Evolutionary conservation across 495 filamentous ascomycete genomes (phyloP).

Genomic region (Bacidia rubella): DNA sequence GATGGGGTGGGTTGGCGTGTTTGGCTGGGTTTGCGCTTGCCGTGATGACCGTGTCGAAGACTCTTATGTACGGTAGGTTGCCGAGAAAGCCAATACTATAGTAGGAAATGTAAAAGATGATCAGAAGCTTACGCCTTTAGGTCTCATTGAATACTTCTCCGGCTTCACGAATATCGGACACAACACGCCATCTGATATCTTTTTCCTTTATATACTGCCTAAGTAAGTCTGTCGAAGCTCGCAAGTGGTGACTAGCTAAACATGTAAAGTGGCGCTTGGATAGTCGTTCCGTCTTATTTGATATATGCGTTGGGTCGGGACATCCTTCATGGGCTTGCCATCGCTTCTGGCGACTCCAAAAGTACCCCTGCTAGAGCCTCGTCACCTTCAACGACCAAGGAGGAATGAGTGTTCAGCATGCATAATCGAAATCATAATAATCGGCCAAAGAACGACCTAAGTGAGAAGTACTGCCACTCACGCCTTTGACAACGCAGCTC

Average conservation of each 20-base stretch:
- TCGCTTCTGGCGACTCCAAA: constrained; percentile 22
- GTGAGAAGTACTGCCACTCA: no score
- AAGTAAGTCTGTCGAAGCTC: constrained; percentile 46
- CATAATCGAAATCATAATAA: no score
- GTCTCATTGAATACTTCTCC: constrained; percentile 64
- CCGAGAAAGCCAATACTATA: background rate
- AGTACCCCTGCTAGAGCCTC: constrained; percentile 10
- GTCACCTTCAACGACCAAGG: constrained; percentile 8
- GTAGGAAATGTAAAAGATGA: no score
- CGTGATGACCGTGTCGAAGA: constrained; percentile 80
- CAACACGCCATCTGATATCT: constrained; percentile 42
- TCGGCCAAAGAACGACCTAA: no score
- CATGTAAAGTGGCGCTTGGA: constrained; percentile 55
- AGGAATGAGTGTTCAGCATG: constrained; percentile 1
- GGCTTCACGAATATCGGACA: constrained; percentile 71
- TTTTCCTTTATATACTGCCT: constrained; percentile 63
- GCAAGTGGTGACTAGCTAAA: background rate
- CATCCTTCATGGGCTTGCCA: constrained; percentile 53
- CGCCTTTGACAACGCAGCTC: no score
- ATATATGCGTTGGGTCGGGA: constrained; percentile 55
- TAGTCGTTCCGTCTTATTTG: constrained; percentile 59
- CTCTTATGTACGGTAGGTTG: constrained; percentile 66
- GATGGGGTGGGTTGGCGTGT: constrained; percentile 35
- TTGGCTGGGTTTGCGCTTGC: constrained; percentile 54
- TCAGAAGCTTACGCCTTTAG: constrained; percentile 25